Base-by-base conservation (phyloP, 768 basidiomycete species). In the Leccinellum luteum region DNA sequence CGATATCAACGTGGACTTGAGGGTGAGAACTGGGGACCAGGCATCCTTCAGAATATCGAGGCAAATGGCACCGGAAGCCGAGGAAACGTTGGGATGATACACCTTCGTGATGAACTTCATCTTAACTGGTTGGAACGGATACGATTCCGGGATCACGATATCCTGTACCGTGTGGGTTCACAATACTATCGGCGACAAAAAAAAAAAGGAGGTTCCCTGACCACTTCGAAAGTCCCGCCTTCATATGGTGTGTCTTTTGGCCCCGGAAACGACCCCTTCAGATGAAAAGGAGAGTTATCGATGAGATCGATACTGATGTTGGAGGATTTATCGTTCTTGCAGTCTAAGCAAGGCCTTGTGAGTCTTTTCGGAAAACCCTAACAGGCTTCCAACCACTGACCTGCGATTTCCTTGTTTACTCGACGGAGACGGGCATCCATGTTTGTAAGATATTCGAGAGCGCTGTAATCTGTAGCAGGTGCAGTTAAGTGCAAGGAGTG, bases 31-130 rank as follows among this genome's bases (percentile, higher is more conserved):
- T 47, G 94, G 92, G 7, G 88, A 90, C 92, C 92, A 95, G n/a
- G 91, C 90, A 66, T 97, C 94, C 69, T 88, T 84, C 31, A 73
- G 78, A 71, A 87, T 90, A 75, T 94, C 92, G 55, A 94, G 85
- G 73, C 94, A 98, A 75, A 98, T 98, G 47, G 92, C 94, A 50
- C 95, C 95, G 3, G 91, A 93, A 32, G 89, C 90, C 23, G 92
- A 95, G 19, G 94, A 96, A 41, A 98, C 81, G 68, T 98, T 98
- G 3, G 95, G 95, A 71, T 98, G 94, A 70, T 94, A 97, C 28
- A 96, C 89, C 73, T 94, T 94, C 35, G 95, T 98, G 60, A 96
- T 86, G 75, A 98, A 98, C 72, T 94, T 95, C 93, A 98, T 97
- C 81, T 98, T 97, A 54, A 95, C 89, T 0, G 96, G 94, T 69